These are phyloP conservation scores for Jamesozyma hellenica DNA, from an alignment of 805 yeast species.

Conservation along the genomic window DNA sequence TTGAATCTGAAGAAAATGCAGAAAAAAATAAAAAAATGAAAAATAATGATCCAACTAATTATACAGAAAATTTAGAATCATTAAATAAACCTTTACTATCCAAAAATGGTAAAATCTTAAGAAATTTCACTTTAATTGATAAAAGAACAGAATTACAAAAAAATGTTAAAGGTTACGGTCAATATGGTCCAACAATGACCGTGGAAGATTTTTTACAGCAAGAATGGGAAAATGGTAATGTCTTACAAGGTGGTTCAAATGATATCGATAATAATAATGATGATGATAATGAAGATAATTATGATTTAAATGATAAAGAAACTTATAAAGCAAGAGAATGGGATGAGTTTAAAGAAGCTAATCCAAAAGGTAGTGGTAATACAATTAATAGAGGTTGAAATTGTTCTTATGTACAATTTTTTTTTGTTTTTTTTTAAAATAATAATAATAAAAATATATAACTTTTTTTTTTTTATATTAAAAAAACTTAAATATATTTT, in stretches of 20 bases:
- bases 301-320: constrained; percentile 46
- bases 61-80: constrained; percentile 55
- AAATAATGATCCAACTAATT: constrained; percentile 35
- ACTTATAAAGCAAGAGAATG: constrained; percentile 75
- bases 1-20: constrained; percentile 3
- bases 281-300: constrained; percentile 50
- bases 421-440: not conserved
- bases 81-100: constrained; percentile 46
- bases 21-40: constrained; percentile 3
- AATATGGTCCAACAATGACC: constrained; percentile 84
- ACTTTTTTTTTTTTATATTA: not conserved
- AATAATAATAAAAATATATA: not conserved
- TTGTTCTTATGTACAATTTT: not conserved
- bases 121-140: constrained; percentile 72
- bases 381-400: constrained; percentile 52
- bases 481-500: no score
- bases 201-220: constrained; percentile 85
- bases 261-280: constrained; percentile 27
- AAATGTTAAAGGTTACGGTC: constrained; percentile 85
- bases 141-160: constrained; percentile 45
- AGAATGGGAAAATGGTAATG: constrained; percentile 78
- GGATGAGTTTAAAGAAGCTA: constrained; percentile 87
- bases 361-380: constrained; percentile 86
- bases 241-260: constrained; percentile 41
- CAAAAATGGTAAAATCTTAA: constrained; percentile 64